Percentiles rank a stretch among this genome's conserved stretches.
phyloP scores from a whole-genome alignment of 2,329 filamentous ascomycete species.

The Penicillium sp. region DNA sequence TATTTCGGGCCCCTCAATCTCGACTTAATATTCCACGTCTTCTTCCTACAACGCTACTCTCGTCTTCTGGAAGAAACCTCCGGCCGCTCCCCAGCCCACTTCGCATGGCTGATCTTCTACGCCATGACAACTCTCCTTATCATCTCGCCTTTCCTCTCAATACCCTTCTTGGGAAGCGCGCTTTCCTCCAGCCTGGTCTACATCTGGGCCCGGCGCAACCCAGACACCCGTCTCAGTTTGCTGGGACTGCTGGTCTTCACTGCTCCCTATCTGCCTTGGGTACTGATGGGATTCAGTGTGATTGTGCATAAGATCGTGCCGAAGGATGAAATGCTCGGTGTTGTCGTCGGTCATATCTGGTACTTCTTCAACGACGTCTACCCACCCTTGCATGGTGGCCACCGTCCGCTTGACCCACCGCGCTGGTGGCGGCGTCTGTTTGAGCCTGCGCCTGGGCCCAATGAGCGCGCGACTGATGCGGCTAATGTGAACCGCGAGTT shows the following conservation, averaged over 20 bases:
- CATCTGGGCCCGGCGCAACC: constrained; percentile 93
- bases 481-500: constrained; percentile 28
- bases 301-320: constrained; percentile 83
- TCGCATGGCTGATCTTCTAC: constrained; percentile 88
- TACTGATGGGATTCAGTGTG: constrained; percentile 83
- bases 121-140: constrained; percentile 68
- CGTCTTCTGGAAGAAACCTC: constrained; percentile 89
- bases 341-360: constrained; percentile 90
- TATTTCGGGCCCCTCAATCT: constrained; percentile 93
- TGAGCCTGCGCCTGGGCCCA: constrained; percentile 35
- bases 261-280: constrained; percentile 91
- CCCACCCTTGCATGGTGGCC: constrained; percentile 76
- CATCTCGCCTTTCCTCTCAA: constrained; percentile 76
- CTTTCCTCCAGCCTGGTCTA: constrained; percentile 90
- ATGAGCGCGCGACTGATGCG: constrained; percentile 18
- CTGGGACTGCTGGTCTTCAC: constrained; percentile 83
- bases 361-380: constrained; percentile 98
- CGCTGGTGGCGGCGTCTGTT: constrained; percentile 83
- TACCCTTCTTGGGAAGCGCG: constrained; percentile 89
- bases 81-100: constrained; percentile 82
- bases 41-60: constrained; percentile 94
- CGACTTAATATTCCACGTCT: constrained; percentile 93
- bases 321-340: constrained; percentile 92
- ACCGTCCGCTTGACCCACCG: constrained; percentile 79
- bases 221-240: constrained; percentile 80